A percentile compares a stretch with the other conserved stretches of the same genome.
These are phyloP conservation scores for Colletotrichum tropicicola DNA, from an alignment of 2,329 filamentous ascomycete genomes.

Conservation along the genomic window DNA sequence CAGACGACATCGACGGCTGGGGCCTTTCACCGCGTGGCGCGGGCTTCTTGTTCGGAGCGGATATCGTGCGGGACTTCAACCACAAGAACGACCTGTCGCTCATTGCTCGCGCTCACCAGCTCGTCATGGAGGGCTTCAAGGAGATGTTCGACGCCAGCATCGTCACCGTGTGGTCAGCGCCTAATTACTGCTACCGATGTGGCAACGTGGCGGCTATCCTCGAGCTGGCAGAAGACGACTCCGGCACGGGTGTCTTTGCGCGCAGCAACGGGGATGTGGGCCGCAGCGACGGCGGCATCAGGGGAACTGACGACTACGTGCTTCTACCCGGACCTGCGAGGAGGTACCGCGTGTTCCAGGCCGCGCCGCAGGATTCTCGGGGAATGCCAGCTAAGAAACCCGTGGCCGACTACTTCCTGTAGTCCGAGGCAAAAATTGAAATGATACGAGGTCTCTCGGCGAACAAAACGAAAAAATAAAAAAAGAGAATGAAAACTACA, in stretches of 20 bases:
- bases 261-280: slow-evolving; percentile 77
- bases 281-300: slow-evolving; percentile 59
- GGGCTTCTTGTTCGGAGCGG: slow-evolving; percentile 93
- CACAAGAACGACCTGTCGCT: slow-evolving; percentile 91
- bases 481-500: background rate
- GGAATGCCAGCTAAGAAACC: slow-evolving; percentile 99
- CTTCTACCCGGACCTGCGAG: slow-evolving; percentile 76
- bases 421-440: slow-evolving; percentile 34
- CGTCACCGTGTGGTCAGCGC: slow-evolving; percentile 98
- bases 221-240: slow-evolving; percentile 88
- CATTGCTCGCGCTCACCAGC: slow-evolving; percentile 93
- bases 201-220: slow-evolving; percentile 96
- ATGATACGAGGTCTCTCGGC: slow-evolving; percentile 2
- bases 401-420: slow-evolving; percentile 95
- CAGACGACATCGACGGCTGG: slow-evolving; percentile 98
- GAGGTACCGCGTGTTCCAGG: slow-evolving; percentile 94
- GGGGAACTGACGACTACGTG: slow-evolving; percentile 32
- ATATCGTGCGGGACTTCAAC: slow-evolving; percentile 97
- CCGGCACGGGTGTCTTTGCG: slow-evolving; percentile 75
- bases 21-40: slow-evolving; percentile 92
- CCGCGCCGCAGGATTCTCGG: slow-evolving; percentile 92
- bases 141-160: slow-evolving; percentile 98
- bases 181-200: slow-evolving; percentile 96
- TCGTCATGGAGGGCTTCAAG: slow-evolving; percentile 99
- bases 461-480: background rate